Evolutionary conservation across 768 basidiomycete species (phyloP).

Genomic region (Exidia glandulosa): DNA sequence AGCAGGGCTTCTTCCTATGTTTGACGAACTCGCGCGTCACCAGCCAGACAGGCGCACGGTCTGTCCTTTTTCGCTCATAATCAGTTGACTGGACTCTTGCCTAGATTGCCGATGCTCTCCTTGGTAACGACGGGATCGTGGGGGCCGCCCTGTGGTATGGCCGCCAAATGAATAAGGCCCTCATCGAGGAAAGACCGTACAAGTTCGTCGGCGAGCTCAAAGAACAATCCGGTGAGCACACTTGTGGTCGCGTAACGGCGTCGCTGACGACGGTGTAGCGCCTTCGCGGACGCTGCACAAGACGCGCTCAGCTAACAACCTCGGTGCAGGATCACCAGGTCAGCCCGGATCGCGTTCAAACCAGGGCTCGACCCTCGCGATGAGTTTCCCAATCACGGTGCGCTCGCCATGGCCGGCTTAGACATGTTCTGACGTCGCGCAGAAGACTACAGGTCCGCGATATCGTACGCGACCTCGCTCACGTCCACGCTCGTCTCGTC

Average conservation of each 20-base stretch:
- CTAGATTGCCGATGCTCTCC: conserved; percentile 10
- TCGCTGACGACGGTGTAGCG: conserved; percentile 13
- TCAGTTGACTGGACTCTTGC: conserved; percentile 1
- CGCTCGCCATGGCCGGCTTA: background rate
- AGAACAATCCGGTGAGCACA: conserved; percentile 14
- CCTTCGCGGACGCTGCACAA: conserved; percentile 3
- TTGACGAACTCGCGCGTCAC: conserved; percentile 27
- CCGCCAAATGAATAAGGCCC: conserved; percentile 14
- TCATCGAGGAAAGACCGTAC: conserved; percentile 22
- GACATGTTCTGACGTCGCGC: background rate
- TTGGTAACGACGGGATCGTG: conserved; percentile 16
- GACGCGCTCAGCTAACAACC: conserved; percentile 8
- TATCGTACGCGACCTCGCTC: conserved; percentile 24
- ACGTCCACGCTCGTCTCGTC: conserved; percentile 17
- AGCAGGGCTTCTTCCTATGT: conserved; percentile 28
- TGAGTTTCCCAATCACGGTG: background rate
- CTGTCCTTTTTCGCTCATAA: background rate
- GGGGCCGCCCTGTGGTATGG: conserved; percentile 1
- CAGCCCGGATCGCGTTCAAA: conserved; percentile 39
- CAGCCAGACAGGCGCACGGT: conserved; percentile 18
- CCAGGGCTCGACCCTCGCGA: background rate
- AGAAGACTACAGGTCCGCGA: conserved; percentile 16
- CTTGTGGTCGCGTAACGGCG: conserved; percentile 3
- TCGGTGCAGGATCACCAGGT: conserved; percentile 32
- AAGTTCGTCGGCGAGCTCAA: conserved; percentile 20